phyloP scores from a whole-genome alignment of 2,329 filamentous ascomycete genomes.

The Penicillium sp. region DNA sequence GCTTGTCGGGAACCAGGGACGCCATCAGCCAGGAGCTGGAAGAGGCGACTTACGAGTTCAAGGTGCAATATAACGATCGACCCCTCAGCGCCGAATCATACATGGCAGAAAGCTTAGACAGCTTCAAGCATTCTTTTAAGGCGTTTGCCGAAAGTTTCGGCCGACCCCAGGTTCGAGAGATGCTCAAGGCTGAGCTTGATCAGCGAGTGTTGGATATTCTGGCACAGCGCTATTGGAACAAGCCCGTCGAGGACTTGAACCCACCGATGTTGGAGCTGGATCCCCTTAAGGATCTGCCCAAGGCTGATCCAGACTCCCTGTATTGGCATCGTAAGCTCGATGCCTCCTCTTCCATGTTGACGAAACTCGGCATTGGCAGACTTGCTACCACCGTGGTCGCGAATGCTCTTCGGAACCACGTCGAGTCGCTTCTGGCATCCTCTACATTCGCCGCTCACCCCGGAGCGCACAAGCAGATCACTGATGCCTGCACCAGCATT shows the following conservation, averaged over 20 bases:
- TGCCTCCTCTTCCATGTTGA: constrained; percentile 81
- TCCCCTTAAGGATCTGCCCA: constrained; percentile 71
- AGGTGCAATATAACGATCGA: constrained; percentile 97
- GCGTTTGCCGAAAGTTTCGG: constrained; percentile 87
- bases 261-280: constrained; percentile 64
- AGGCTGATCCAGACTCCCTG: constrained; percentile 74
- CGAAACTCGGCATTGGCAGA: constrained; percentile 88
- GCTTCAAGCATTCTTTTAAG: constrained; percentile 97
- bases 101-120: constrained; percentile 87
- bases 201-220: constrained; percentile 91
- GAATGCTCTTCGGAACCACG: constrained; percentile 75
- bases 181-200: constrained; percentile 88
- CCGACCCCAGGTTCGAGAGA: constrained; percentile 77
- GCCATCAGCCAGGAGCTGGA: constrained; percentile 92
- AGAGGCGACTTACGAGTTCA: constrained; percentile 97
- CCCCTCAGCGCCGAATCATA: constrained; percentile 94
- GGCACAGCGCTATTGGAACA: constrained; percentile 95
- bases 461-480: constrained; percentile 88
- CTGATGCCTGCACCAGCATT: constrained; percentile 82
- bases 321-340: constrained; percentile 96
- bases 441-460: constrained; percentile 89
- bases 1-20: constrained; percentile 81
- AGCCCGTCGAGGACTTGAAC: constrained; percentile 79
- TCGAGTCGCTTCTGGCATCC: constrained; percentile 70
- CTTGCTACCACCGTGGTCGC: constrained; percentile 89